Conservation (phyloP, 202 grass and related monocot species). For the Bolboschoenoplectus hybrid region DNA sequence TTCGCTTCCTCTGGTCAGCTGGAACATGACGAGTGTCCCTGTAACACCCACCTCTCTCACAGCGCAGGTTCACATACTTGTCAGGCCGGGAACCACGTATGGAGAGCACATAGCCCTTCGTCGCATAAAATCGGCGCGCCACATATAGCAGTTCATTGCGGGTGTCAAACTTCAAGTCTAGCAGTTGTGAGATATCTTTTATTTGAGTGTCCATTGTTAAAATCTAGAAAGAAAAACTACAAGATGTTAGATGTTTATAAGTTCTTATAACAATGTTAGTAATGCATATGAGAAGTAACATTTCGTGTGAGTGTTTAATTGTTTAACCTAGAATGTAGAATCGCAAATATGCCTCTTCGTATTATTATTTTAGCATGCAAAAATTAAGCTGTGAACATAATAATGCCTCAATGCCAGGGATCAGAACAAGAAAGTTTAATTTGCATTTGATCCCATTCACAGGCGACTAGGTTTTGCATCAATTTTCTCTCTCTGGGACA, state of each 20-base stretch:
- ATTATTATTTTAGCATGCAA: background rate
- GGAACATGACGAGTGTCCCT: conserved; percentile 27
- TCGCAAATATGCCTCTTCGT: background rate
- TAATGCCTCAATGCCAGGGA: background rate
- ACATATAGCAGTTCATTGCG: conserved; percentile 26
- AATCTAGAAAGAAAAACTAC: background rate
- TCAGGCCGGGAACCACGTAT: conserved; percentile 29
- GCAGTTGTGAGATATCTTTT: conserved; percentile 23
- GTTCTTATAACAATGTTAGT: conserved; percentile 2
- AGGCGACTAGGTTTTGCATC: background rate
- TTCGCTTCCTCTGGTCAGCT: conserved; percentile 19
- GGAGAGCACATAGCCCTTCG: conserved; percentile 29
- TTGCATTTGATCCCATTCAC: background rate
- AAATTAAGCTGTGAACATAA: background rate
- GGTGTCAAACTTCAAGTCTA: conserved; percentile 32
- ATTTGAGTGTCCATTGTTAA: conserved; percentile 6
- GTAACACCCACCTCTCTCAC: conserved; percentile 31
- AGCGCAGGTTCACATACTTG: conserved; percentile 36
- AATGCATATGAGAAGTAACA: background rate
- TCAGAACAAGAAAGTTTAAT: background rate
- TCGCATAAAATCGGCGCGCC: conserved; percentile 11
- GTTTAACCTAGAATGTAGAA: conserved; percentile 17
- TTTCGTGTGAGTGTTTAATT: background rate
- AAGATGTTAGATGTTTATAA: background rate
- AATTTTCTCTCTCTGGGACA: background rate